Base-by-base conservation (phyloP, 306 rosid genomes). In the Cicer chorassanicum region DNA sequence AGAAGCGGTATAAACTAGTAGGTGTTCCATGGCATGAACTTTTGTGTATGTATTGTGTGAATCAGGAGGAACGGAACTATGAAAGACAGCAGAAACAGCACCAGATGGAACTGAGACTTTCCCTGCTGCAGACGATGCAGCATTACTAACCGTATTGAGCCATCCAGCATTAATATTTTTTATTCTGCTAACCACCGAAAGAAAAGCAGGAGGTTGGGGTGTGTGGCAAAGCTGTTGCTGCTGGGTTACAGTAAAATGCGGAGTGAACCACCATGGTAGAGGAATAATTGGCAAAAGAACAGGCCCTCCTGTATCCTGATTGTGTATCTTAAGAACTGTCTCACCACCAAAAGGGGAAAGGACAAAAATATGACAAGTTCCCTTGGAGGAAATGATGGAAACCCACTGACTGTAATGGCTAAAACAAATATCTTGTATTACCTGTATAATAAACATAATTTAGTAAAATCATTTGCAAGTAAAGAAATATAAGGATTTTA, bases 171-270 rank as follows among this genome's bases (percentile, higher is more conserved):
- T 86, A 67, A 74, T 85, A 81, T 90, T 82, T 81, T 90, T 95
- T 68, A 95, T 89, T 88, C 99, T 86, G 92, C 98, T 90, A 69
- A 95, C 96, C 71, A 90, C 99, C 45, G 97, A 87, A 70, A 95
- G 99, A 49, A 86, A 86, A 72, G 83, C 90, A 77, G 97, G 88
- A 69, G 88, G 86, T 43, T 93, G 94, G 42, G 96, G 89, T 16
- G 91, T 87, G n/a, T 80, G 81, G 77, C 88, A 83, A 82, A 80
- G 80, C 64, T 78, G 83, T 78, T 87, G 93, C 80, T 87, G 93
- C 80, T 81, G 89, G 84, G 81, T 92, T 78, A 75, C 78, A 40
- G 78, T 77, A 75, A 90, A 92, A 84, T 55, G 84, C 24, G 97
- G 86, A 83, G 91, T 87, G 78, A 79, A 92, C 98, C 98, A 92